phyloP scores from a whole-genome alignment of 192 early-diverging fungal genomes.

The Gonapodya prolifera region DNA sequence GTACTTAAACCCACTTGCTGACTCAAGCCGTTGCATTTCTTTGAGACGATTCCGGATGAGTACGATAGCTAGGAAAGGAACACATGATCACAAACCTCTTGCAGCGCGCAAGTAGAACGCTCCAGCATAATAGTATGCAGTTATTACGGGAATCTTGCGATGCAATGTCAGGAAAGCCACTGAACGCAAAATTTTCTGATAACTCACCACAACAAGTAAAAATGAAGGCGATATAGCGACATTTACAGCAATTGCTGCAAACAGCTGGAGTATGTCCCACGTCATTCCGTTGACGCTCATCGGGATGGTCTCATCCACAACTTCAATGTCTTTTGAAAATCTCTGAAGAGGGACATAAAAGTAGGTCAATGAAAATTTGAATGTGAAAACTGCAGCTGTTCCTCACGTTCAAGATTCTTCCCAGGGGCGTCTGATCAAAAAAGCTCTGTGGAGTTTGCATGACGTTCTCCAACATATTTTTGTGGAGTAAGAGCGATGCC shows the following conservation, averaged over 20 bases:
- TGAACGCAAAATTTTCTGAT: not conserved
- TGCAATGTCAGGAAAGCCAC: no score
- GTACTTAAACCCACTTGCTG: not conserved
- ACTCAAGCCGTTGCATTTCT: slow-evolving; percentile 9
- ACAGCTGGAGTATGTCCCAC: not conserved
- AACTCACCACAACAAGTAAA: slow-evolving; percentile 3
- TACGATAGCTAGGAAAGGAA: no score
- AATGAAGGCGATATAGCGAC: slow-evolving; percentile 6
- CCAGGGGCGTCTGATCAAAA: slow-evolving; percentile 51
- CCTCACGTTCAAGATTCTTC: slow-evolving; percentile 64
- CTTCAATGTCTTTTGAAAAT: slow-evolving; percentile 9
- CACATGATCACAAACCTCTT: not conserved
- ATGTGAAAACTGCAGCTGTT: not conserved
- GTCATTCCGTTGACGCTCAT: not conserved
- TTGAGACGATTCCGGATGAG: no score
- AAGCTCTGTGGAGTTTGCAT: not conserved
- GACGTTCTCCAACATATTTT: not conserved
- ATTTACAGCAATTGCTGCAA: not conserved
- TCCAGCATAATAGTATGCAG: not conserved
- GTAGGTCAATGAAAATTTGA: not conserved
- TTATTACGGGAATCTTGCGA: not conserved
- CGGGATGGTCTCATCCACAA: not conserved
- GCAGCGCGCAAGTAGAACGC: not conserved
- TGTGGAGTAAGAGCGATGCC: not conserved
- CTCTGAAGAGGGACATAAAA: not conserved